Conservation (phyloP, 257 asterid genomes). For the Nicotiana tomentosiformis region DNA sequence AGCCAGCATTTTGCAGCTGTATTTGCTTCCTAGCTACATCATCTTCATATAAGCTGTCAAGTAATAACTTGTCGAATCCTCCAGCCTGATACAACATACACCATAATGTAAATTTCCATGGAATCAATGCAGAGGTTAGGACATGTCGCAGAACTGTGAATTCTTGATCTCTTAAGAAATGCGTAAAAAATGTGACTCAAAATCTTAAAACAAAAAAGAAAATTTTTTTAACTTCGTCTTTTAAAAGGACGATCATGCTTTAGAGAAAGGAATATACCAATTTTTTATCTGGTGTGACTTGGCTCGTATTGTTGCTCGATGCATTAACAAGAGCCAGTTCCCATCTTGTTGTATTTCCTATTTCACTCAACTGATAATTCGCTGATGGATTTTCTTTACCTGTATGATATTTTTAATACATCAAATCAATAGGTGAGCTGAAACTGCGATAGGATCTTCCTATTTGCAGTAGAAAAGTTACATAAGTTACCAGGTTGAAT, state of each 20-base stretch:
- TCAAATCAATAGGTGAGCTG: not conserved
- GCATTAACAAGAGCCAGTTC: constrained; percentile 72
- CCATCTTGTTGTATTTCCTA: constrained; percentile 63
- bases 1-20: constrained; percentile 62
- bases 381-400: constrained; percentile 31
- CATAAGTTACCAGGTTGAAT: constrained; percentile 50
- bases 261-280: constrained; percentile 28
- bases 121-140: not conserved
- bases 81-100: constrained; percentile 46
- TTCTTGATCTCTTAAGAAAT: not conserved
- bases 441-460: not conserved
- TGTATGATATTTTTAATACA: constrained; percentile 9
- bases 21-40: constrained; percentile 53
- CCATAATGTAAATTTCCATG: not conserved
- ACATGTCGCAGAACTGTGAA: not conserved
- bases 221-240: not conserved
- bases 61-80: constrained; percentile 65
- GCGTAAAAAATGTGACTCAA: not conserved
- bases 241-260: not conserved
- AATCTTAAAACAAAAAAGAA: not conserved
- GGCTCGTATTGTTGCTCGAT: constrained; percentile 59
- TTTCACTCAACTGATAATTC: constrained; percentile 22
- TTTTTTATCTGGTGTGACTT: constrained; percentile 28
- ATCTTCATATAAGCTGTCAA: constrained; percentile 87
- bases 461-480: not conserved